Evolutionary conservation across 345 rosid species (phyloP), one percentile per base, ranked within the genome.

Genomic region (Syzygium jambos): DNA sequence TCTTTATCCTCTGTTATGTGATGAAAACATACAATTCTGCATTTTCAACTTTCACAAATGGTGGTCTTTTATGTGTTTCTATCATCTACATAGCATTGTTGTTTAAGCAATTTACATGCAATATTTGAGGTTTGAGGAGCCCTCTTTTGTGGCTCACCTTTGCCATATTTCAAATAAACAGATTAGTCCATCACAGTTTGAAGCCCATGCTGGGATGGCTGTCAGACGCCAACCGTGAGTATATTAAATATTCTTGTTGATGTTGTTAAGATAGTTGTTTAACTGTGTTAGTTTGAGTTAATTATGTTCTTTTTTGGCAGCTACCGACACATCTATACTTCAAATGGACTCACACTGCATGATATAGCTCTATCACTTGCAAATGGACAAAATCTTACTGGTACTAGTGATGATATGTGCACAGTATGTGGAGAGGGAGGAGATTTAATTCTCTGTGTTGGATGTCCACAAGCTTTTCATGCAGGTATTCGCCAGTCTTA

Each of bases 131-230:
- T 51, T 30, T 63, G 13, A 23, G 43, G 65, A 53, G 68, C 55
- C 85, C 84, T 51, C 54, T 51, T 87, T 53, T 59, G 80, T 86
- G 30, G 73, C 61, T 85, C 73, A 86, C 78, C 41, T 84, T 80
- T 68, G 49, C 25, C 49, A 11, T 65, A 52, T 85, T 46, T 88
- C 23, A 30, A 52, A 27, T 85, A 89, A 88, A 91, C 95, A 98
- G 99, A 91, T 98, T 85, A 98, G 99, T 87, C 99, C 99, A 87
- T 98, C 99, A 5, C 99, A 98, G 88, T 98, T 98, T 90, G 99
- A 98, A 92, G 94, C 99, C 38, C 99, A 98, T 93, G 99, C 99
- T 93, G 99, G 99, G 92, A 96, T 96, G 99, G 96, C 99, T 89
- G 98, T 93, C 85, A 96, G 99, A 90, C 95, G 99, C 88, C 99